Base-by-base conservation (phyloP, 306 rosid species). In the Vigna radiata region DNA sequence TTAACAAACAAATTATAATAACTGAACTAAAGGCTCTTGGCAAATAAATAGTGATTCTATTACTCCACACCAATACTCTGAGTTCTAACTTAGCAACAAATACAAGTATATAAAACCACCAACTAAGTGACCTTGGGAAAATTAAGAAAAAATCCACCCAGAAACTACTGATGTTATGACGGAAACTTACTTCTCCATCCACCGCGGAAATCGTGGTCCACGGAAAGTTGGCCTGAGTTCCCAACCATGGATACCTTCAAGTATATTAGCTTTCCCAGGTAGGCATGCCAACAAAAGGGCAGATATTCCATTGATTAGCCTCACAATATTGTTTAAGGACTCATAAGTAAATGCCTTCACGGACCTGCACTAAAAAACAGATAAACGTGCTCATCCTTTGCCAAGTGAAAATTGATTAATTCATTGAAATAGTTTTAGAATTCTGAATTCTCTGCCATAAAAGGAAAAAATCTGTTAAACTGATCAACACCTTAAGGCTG, bases 201-300 rank as follows among this genome's bases (percentile, higher is more conserved):
- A 94, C n/a, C 98, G 97, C 0, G 98, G 98, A 65, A 94, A 80
- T 17, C 94, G 93, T 4, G 98, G 98, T 62, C 98, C 98, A 4
- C 97, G 93, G 71, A 94, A 86, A 39, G 96, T 89, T 8, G 98
- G 97, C 79, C 89, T 83, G 70, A 91, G 98, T 83, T 94, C 98
- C 98, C 98, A 94, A 56, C 98, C 98, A 83, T 94, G 93, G 73
- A 91, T 87, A 33, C 98, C 97, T 90, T 94, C 97, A 44, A 94
- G 98, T 48, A 91, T 89, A 55, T 59, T 83, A 61, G 94, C 89
- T 61, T 85, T 94, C 67, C 96, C 98, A 0, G 98, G 98, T 76
- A 94, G 78, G 49, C 90, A 17, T 18, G 90, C 77, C 86, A 94
- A 69, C 69, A 94, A 75, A 73, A 94, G 88, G 10, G 97, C 97